Evolutionary conservation across 768 basidiomycete species (phyloP), one percentile per base, ranked within the genome.

Genomic region (Inosperma sp.): DNA sequence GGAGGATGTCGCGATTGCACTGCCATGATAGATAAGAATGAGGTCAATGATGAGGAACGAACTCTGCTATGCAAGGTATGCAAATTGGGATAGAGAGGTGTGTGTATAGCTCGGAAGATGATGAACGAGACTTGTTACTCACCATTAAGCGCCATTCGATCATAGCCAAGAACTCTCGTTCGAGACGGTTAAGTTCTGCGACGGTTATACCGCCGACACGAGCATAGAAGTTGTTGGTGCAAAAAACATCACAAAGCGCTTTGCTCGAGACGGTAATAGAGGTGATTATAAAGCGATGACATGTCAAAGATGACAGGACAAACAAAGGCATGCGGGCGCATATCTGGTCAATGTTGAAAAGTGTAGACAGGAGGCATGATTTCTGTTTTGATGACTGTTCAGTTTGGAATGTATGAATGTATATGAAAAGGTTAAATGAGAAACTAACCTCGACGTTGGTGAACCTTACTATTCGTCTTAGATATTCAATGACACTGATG

Each of bases 141-240:
- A 96, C 95, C 74, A 84, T 91, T 65, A 99, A 75, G 60, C 85
- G 79, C 95, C 96, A 99, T 62, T 96, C 92, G 51, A 96, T 93
- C 64, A 84, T 84, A 50, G 76, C 76, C 44, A 97, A 80, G 67
- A 99, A 93, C 68, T 97, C 95, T 66, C 90, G 78, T 72, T 99
- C 96, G 55, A 99, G 81, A 61, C 89, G 75, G 72, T 97, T 95
- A 68, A 98, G 82, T 71, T 99, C 95, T 53, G 79, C 76, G 42
- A 93, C 77, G 56, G 88, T 83, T 65, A 97, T 92, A 49, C 96
- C 96, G 60, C 96, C 96, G 26, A 99, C 94, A 69, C 86, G 88
- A 57, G 96, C 92, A 71, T 98, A 98, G 63, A 94, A 82, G 50
- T 79, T 82, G 67, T 98, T 98, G 41, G 90, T 92, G 72, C 90